A percentile compares a stretch with the other conserved stretches of the same genome.
Evolutionary conservation across 306 rosid genomes (phyloP).

Genomic region (Echinosophora koreensis): DNA sequence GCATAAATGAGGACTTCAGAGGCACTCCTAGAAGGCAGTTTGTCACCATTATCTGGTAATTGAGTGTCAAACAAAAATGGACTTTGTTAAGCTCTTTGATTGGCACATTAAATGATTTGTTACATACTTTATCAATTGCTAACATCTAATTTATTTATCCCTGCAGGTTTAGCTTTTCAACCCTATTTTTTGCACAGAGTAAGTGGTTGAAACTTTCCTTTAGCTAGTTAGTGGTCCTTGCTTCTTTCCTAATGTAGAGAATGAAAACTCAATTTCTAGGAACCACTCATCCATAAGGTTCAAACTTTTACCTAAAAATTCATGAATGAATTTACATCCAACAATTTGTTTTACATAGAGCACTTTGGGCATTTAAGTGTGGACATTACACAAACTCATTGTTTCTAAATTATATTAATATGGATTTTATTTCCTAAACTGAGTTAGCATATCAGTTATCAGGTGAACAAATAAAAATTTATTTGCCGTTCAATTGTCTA

Average conservation of each 20-base stretch:
- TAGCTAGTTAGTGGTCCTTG: not conserved
- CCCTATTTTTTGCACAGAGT: conserved; percentile 80
- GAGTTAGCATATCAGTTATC: no score
- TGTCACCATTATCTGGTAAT: conserved; percentile 73
- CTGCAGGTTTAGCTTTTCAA: conserved; percentile 78
- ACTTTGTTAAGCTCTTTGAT: not conserved
- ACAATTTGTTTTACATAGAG: not conserved
- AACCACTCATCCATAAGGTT: not conserved
- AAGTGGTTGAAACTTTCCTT: conserved; percentile 45
- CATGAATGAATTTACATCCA: not conserved
- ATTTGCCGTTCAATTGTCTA: no score
- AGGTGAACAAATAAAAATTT: no score
- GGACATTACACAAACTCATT: not conserved
- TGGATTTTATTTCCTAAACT: no score
- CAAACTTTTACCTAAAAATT: not conserved
- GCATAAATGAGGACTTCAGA: conserved; percentile 75
- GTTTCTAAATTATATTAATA: no score
- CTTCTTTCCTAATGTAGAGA: not conserved
- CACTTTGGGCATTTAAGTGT: not conserved
- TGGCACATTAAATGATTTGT: not conserved
- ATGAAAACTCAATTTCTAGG: not conserved
- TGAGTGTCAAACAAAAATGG: not conserved
- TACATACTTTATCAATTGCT: not conserved
- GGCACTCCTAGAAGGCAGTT: conserved; percentile 75
- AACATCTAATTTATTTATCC: conserved; percentile 17